Percentiles rank a stretch among this genome's conserved stretches.
phyloP scores from a whole-genome alignment of 2,329 filamentous ascomycete genomes.

The Diaporthe eres region DNA sequence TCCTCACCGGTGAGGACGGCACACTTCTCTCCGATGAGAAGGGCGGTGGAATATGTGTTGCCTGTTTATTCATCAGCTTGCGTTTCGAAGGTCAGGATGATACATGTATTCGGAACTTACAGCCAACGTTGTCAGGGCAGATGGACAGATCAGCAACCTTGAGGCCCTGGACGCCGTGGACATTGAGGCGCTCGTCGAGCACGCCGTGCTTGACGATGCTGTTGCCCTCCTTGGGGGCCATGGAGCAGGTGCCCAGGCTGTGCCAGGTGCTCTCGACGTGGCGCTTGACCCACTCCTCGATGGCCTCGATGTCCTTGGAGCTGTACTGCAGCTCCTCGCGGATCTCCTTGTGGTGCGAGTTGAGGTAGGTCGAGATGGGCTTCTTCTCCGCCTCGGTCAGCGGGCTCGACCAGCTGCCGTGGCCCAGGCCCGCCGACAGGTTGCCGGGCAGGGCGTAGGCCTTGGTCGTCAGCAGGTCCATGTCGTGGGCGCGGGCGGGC shows the following conservation, averaged over 20 bases:
- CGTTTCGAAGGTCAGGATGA: too few relatives aligned
- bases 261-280: constrained; percentile 86
- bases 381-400: constrained; percentile 67
- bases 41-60: constrained; percentile 71
- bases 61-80: neutral
- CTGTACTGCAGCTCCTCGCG: constrained; percentile 77
- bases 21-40: constrained; percentile 83
- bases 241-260: constrained; percentile 77
- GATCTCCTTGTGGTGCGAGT: constrained; percentile 73
- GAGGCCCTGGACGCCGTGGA: constrained; percentile 81
- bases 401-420: constrained; percentile 78
- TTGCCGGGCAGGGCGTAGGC: constrained; percentile 81
- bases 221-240: constrained; percentile 83
- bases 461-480: constrained; percentile 83
- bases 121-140: constrained; percentile 84
- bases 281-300: constrained; percentile 73
- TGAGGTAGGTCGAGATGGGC: constrained; percentile 64
- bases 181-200: constrained; percentile 82
- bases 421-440: constrained; percentile 78
- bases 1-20: constrained; percentile 80
- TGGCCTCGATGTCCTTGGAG: constrained; percentile 70
- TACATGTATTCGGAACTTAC: too few relatives aligned
- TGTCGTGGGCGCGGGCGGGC: constrained; percentile 77
- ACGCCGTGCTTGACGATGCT: constrained; percentile 86
- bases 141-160: constrained; percentile 84